Evolutionary conservation across 192 early-diverging fungal species (phyloP).

Genomic region (Thamnidium elegans): DNA sequence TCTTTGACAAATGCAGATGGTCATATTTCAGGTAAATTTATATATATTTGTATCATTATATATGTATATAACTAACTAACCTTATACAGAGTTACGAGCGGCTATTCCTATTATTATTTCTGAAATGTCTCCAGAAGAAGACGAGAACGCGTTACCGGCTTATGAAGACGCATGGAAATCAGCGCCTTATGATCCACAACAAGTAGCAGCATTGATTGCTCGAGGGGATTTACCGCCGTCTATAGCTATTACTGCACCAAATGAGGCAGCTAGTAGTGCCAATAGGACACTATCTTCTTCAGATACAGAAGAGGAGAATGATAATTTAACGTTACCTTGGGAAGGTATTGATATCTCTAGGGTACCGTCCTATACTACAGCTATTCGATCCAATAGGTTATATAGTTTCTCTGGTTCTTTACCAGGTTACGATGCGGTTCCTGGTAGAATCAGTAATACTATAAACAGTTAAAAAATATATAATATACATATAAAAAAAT

Average conservation of each 20-base stretch:
- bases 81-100: slow-evolving; percentile 32
- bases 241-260: slow-evolving; percentile 17
- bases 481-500: no score
- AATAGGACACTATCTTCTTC: background rate
- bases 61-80: background rate
- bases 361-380: slow-evolving; percentile 36
- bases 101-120: slow-evolving; percentile 33
- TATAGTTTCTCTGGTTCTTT: slow-evolving; percentile 25
- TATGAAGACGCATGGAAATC: slow-evolving; percentile 36
- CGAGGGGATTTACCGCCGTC: slow-evolving; percentile 26
- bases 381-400: slow-evolving; percentile 23
- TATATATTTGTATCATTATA: background rate
- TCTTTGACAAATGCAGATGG: slow-evolving; percentile 33
- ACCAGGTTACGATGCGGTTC: slow-evolving; percentile 31
- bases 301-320: slow-evolving; percentile 2
- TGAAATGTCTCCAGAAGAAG: slow-evolving; percentile 24
- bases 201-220: slow-evolving; percentile 16
- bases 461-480: background rate
- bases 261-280: slow-evolving; percentile 26
- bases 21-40: slow-evolving; percentile 33
- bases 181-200: slow-evolving; percentile 29
- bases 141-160: slow-evolving; percentile 25
- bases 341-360: slow-evolving; percentile 31
- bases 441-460: slow-evolving; percentile 9
- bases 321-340: slow-evolving; percentile 15